A percentile compares a stretch with the other conserved stretches of the same genome.
Conservation (phyloP, 805 yeast species). For the Starmera amethionina region DNA sequence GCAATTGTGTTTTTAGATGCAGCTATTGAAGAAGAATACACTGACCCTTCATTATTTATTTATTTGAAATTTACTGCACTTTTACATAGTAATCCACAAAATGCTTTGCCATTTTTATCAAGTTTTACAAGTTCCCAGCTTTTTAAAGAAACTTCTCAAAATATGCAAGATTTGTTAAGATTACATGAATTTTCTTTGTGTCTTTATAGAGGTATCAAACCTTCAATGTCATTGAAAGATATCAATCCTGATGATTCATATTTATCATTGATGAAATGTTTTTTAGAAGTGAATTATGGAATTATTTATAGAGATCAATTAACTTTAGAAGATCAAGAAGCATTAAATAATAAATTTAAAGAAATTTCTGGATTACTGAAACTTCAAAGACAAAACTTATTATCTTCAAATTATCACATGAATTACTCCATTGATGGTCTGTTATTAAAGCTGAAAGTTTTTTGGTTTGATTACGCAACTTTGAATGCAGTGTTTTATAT, state of each 20-base stretch:
- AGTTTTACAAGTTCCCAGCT: neutral
- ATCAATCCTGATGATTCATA: neutral
- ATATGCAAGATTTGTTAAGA: conserved; percentile 2
- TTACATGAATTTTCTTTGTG: conserved; percentile 7
- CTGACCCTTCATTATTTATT: conserved; percentile 2
- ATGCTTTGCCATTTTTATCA: conserved; percentile 6
- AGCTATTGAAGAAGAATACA: neutral
- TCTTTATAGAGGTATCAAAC: conserved; percentile 5
- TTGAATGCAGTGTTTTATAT: conserved; percentile 4
- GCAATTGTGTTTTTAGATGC: conserved; percentile 3
- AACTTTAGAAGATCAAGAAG: too few species aligned
- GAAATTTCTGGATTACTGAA: too few species aligned
- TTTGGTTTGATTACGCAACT: conserved; percentile 2
- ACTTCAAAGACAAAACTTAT: neutral
- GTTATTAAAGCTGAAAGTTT: neutral
- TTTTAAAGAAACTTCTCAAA: neutral
- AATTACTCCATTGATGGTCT: neutral
- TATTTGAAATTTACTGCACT: conserved; percentile 4
- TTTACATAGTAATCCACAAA: conserved; percentile 4
- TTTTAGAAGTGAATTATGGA: neutral
- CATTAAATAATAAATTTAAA: too few species aligned
- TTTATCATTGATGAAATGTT: neutral
- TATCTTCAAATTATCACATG: neutral
- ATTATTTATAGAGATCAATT: neutral
- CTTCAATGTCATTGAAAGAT: neutral